Base-by-base conservation (phyloP, 495 filamentous ascomycete genomes). In the Aspergillus coremiiformis region DNA sequence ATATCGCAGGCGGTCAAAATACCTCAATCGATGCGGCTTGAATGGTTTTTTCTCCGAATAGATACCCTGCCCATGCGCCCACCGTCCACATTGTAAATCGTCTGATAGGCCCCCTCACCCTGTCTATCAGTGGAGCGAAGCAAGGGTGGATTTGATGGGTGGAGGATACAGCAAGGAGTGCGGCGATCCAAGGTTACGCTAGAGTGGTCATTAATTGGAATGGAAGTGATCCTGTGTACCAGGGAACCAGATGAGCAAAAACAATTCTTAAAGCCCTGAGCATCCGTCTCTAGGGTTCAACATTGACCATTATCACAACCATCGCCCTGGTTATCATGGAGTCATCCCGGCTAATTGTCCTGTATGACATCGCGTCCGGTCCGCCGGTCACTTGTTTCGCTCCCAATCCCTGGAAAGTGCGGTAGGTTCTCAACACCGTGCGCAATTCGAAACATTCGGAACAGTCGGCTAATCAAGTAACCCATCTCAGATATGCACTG, bases 341-440 rank as follows among this genome's bases (percentile, higher is more conserved):
- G 1, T 41, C 37, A 4, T 9, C 49, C 15, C 44, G 24, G 45
- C 12, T 58, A 29, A 65, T 83, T 17, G 42, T 58, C 61, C 72
- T 81, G 57, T 85, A 84, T 65, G 81, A 85, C 69, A 81, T 84
- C 58, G 70, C 73, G 45, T 67, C 68, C 6, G 42, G 55, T 1
- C 63, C 65, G 7, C 71, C 78, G 45, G 52, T 62, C 58, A 46
- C 23, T 51, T 56, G 57, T 52, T 61, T n/a, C 12, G 32, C 75
- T 0, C 75, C 75, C 4, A 86, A 86, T 60, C 81, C 82, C 3
- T 83, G 78, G 76, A 85, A 85, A 60, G 49, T 68, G 35, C 78
- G 82, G 14, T 35, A n/a, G 12, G 27, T 30, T 30, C 27, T 3
- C 2, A 30, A 11, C 4, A 27, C 24, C 8, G 24, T 27, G 24